Conservation (phyloP, 805 yeast genomes). For the Candida insectorum region DNA sequence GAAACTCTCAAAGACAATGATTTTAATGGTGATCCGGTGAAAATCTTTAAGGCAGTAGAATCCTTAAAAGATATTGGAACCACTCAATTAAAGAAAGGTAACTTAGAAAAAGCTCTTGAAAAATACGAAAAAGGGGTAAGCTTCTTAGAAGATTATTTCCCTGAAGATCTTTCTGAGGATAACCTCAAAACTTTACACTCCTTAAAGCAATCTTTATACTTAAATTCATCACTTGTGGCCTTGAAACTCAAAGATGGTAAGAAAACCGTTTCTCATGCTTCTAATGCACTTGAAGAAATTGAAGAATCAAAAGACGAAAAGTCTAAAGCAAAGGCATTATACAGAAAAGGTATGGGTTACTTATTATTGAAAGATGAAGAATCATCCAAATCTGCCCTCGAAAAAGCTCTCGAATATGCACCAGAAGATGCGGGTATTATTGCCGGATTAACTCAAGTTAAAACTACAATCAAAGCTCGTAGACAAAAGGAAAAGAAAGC, state of each 20-base stretch:
- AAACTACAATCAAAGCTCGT: conserved; percentile 47
- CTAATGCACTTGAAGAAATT: conserved; percentile 63
- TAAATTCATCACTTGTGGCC: conserved; percentile 74
- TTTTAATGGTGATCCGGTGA: conserved; percentile 52
- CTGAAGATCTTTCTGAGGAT: conserved; percentile 60
- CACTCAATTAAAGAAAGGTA: conserved; percentile 62
- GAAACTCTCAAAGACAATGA: conserved; percentile 76
- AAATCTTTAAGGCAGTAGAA: conserved; percentile 64
- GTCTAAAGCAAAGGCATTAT: conserved; percentile 79
- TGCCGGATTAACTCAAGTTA: conserved; percentile 61
- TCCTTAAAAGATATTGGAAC: conserved; percentile 78
- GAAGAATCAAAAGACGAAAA: conserved; percentile 59
- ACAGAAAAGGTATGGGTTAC: conserved; percentile 80
- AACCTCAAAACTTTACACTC: conserved; percentile 47
- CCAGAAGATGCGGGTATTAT: conserved; percentile 73
- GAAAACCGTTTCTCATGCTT: conserved; percentile 56
- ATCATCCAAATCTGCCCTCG: conserved; percentile 62
- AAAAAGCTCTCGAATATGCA: conserved; percentile 58
- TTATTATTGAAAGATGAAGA: conserved; percentile 63
- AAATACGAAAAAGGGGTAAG: conserved; percentile 74
- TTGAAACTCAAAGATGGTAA: conserved; percentile 57
- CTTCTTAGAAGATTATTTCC: conserved; percentile 70
- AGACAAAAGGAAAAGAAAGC: conserved; percentile 71
- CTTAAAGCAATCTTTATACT: conserved; percentile 59
- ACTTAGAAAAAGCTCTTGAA: conserved; percentile 50